Conservation (phyloP, 148 eudicot species). For the Fagopyrum tataricum region DNA sequence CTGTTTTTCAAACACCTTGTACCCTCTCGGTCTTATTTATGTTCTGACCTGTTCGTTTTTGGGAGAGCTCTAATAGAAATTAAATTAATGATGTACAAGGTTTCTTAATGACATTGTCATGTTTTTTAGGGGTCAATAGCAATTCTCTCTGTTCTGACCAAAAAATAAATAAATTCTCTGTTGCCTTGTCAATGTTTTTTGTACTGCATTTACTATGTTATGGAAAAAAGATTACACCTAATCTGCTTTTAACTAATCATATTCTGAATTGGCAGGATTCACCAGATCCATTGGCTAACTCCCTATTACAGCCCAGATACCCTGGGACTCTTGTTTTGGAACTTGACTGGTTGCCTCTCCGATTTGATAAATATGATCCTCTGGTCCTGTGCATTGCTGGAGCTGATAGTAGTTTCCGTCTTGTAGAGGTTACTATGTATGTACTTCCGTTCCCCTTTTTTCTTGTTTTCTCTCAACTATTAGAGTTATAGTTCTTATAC, state of each 20-base stretch:
- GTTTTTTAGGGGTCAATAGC: not conserved
- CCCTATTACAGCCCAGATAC: slow-evolving; percentile 75
- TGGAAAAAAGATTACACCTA: not conserved
- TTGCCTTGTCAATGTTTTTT: not conserved
- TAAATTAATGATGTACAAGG: not conserved
- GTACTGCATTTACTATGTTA: not conserved
- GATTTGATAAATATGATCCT: slow-evolving; percentile 83
- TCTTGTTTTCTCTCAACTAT: not conserved
- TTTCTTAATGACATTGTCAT: not conserved
- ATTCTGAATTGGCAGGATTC: slow-evolving; percentile 60
- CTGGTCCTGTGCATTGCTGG: slow-evolving; percentile 92
- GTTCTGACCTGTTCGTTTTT: not conserved
- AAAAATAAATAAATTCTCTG: no score
- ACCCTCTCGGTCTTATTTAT: not conserved
- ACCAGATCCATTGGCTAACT: slow-evolving; percentile 88
- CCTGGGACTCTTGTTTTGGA: slow-evolving; percentile 97
- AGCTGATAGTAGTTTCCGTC: slow-evolving; percentile 99
- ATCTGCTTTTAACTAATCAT: slow-evolving; percentile 13
- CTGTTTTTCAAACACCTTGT: not conserved
- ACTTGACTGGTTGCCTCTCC: slow-evolving; percentile 93
- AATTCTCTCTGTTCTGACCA: no score
- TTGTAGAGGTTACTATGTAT: slow-evolving; percentile 83
- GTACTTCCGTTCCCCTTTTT: slow-evolving; percentile 20
- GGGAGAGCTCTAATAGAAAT: not conserved
- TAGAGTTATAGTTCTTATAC: not conserved